Conservation (phyloP, 176 grass and related monocot species). For the Areca catechu region DNA sequence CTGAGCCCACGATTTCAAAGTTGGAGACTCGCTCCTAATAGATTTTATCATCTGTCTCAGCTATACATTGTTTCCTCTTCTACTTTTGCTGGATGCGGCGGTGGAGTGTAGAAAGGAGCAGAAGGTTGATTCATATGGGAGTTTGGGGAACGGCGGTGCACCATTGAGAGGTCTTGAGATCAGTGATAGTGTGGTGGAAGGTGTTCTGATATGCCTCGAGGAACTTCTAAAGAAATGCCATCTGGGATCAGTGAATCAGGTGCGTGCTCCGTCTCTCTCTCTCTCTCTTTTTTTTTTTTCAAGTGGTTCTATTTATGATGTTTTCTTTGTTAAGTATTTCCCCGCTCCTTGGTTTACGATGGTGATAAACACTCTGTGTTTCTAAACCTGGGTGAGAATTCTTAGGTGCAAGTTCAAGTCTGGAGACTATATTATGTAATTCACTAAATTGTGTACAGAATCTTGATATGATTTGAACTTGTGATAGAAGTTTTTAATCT, state of each 20-base stretch:
- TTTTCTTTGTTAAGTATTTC: no score
- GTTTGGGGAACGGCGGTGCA: not conserved
- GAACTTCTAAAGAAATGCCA: slow-evolving; percentile 59
- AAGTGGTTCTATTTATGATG: no score
- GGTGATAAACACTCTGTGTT: no score
- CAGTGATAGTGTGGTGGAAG: slow-evolving; percentile 54
- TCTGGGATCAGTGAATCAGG: slow-evolving; percentile 67
- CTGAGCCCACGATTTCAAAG: no score
- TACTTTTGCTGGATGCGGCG: slow-evolving; percentile 67
- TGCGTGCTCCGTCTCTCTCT: not conserved
- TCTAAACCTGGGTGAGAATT: no score
- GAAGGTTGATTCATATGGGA: slow-evolving; percentile 15
- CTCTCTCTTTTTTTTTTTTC: not conserved
- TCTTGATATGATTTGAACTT: no score
- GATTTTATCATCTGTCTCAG: slow-evolving; percentile 12
- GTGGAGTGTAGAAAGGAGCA: slow-evolving; percentile 63
- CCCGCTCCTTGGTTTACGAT: no score
- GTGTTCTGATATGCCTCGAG: slow-evolving; percentile 57
- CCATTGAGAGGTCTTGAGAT: slow-evolving; percentile 28
- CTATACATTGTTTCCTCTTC: slow-evolving; percentile 66
- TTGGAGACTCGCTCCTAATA: no score
- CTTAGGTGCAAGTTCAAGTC: no score
- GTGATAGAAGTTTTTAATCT: no score
- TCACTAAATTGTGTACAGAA: no score
- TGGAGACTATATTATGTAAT: no score